phyloP scores from a whole-genome alignment of 2,329 filamentous ascomycete genomes.

The Ophiostoma sp. region DNA sequence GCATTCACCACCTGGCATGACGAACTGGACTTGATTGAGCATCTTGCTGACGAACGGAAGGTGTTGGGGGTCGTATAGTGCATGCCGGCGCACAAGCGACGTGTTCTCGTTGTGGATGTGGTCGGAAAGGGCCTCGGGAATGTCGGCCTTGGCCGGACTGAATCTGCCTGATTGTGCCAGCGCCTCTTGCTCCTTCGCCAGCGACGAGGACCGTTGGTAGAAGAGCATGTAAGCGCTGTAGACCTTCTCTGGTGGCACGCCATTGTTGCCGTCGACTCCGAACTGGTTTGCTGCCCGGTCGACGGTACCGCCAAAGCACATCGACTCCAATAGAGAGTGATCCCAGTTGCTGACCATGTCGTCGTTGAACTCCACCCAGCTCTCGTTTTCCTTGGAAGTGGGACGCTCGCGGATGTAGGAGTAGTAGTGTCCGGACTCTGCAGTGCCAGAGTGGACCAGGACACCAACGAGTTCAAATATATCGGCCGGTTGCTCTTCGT shows the following conservation, averaged over 20 bases:
- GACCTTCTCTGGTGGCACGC: slow-evolving; percentile 62
- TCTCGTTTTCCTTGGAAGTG: slow-evolving; percentile 42
- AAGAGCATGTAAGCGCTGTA: slow-evolving; percentile 98
- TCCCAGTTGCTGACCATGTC: slow-evolving; percentile 78
- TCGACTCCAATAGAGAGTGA: slow-evolving; percentile 66
- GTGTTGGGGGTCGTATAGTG: slow-evolving; percentile 73
- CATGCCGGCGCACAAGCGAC: slow-evolving; percentile 71
- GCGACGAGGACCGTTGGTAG: slow-evolving; percentile 76
- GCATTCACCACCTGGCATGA: slow-evolving; percentile 49
- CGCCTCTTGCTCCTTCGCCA: slow-evolving; percentile 54
- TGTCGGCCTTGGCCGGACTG: slow-evolving; percentile 47
- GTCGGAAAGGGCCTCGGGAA: slow-evolving; percentile 51
- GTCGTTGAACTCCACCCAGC: slow-evolving; percentile 95
- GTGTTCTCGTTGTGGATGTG: slow-evolving; percentile 73
- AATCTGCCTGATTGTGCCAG: slow-evolving; percentile 42
- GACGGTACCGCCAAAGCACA: slow-evolving; percentile 74
- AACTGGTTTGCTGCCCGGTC: slow-evolving; percentile 38
- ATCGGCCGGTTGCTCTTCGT: slow-evolving; percentile 61
- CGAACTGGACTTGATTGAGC: slow-evolving; percentile 56
- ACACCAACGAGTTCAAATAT: slow-evolving; percentile 93
- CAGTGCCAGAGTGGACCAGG: slow-evolving; percentile 87
- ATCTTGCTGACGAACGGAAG: slow-evolving; percentile 65
- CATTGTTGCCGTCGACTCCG: slow-evolving; percentile 43
- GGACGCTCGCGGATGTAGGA: slow-evolving; percentile 87
- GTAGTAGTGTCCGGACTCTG: slow-evolving; percentile 95